Evolutionary conservation across 768 basidiomycete species (phyloP).

Genomic region (Russula dissimulans): DNA sequence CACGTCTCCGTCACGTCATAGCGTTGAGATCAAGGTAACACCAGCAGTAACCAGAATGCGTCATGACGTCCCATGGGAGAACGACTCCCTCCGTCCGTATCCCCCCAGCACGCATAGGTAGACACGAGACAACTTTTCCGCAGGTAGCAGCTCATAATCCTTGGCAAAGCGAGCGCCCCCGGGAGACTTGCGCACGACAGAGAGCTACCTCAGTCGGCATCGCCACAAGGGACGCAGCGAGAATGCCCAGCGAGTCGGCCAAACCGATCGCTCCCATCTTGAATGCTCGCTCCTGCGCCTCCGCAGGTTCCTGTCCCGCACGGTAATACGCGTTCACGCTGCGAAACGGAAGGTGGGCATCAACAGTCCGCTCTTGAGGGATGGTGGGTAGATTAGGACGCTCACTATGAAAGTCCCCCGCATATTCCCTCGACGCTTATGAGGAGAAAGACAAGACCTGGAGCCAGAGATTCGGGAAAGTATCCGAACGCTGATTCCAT

Average conservation of each 20-base stretch:
- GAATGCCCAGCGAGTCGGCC: conserved; percentile 67
- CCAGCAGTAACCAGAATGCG: neutral
- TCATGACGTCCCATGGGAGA: neutral
- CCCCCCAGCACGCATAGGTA: neutral
- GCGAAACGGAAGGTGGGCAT: neutral
- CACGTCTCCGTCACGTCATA: neutral
- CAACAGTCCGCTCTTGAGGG: neutral
- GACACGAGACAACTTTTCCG: neutral
- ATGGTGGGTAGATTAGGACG: conserved; percentile 14
- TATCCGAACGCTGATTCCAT: conserved; percentile 64
- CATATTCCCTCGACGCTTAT: conserved; percentile 87
- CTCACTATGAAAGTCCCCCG: conserved; percentile 87
- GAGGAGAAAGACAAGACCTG: conserved; percentile 60
- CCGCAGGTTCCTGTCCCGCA: conserved; percentile 62
- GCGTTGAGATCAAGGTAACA: neutral
- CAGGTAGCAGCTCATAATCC: conserved; percentile 34
- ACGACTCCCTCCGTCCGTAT: neutral
- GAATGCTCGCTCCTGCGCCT: conserved; percentile 72
- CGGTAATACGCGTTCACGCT: conserved; percentile 85
- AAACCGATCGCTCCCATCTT: conserved; percentile 87
- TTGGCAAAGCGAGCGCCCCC: conserved; percentile 65
- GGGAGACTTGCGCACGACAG: conserved; percentile 60
- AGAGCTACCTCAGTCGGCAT: conserved; percentile 69
- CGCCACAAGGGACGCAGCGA: conserved; percentile 51
- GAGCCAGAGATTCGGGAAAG: conserved; percentile 39